Conservation (phyloP, 73 alveolate genomes). For the Paramecium sexaurelia region DNA sequence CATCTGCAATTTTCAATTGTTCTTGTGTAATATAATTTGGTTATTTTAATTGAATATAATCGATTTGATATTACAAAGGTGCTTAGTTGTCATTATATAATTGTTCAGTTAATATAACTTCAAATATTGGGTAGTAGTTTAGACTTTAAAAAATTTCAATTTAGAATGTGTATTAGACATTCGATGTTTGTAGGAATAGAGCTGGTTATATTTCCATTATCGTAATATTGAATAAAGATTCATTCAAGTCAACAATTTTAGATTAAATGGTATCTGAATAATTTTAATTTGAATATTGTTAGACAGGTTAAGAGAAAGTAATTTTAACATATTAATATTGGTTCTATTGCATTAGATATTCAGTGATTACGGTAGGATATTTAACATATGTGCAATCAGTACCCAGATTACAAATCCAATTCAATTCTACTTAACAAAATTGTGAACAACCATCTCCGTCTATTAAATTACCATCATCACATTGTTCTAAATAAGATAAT, state of each 20-base stretch:
- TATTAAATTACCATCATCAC: conserved; percentile 49
- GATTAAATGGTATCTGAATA: not conserved
- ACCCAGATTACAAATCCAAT: not conserved
- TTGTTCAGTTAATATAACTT: not conserved
- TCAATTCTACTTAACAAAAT: not conserved
- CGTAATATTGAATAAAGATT: not conserved
- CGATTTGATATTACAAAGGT: not conserved
- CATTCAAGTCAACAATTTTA: not conserved
- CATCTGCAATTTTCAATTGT: not conserved
- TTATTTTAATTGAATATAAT: not conserved
- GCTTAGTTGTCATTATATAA: not conserved
- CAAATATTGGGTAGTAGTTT: not conserved
- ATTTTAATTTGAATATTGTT: not conserved
- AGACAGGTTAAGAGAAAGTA: not conserved
- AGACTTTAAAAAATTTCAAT: not conserved
- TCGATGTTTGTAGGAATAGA: not conserved
- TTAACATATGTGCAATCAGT: not conserved
- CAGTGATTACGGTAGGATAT: not conserved
- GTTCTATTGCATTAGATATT: not conserved
- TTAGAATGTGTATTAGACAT: not conserved
- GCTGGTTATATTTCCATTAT: not conserved
- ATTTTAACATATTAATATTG: not conserved
- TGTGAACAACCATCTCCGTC: conserved; percentile 56
- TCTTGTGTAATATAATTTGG: not conserved
- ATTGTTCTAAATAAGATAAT: not conserved